Conservation (phyloP, 2,329 filamentous ascomycete genomes). For the Sclerotinia trifoliorum region DNA sequence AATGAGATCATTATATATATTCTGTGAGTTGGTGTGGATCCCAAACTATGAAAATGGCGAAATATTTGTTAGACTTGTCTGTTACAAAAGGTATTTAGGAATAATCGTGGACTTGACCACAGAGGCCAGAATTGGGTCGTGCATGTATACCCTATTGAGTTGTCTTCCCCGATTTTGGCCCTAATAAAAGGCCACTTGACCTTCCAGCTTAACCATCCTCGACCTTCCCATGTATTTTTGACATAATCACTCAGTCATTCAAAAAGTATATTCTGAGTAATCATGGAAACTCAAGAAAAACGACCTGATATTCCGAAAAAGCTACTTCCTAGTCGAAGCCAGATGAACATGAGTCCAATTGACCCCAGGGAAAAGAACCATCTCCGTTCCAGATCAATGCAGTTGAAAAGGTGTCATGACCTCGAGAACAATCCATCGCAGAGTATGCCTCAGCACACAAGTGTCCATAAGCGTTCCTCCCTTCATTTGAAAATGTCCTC, state of each 20-base stretch:
- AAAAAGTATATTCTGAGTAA: not conserved
- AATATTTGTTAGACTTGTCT: not conserved
- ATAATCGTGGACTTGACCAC: not conserved
- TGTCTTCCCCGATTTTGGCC: not conserved
- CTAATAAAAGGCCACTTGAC: not conserved
- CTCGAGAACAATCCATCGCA: constrained; percentile 20
- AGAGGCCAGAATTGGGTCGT: not conserved
- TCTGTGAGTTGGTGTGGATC: not conserved
- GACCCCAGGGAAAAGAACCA: constrained; percentile 18
- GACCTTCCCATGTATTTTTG: not conserved
- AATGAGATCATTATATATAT: not conserved
- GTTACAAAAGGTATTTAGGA: not conserved
- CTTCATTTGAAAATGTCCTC: constrained; percentile 21
- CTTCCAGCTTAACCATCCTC: not conserved
- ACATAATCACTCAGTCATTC: constrained; percentile 18
- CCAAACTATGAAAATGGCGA: not conserved
- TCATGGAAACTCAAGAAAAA: constrained; percentile 17
- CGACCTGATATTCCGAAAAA: constrained; percentile 24
- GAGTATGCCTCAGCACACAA: constrained; percentile 20
- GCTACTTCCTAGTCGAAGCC: constrained; percentile 21
- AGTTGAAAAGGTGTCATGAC: constrained; percentile 15
- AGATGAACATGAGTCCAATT: constrained; percentile 16
- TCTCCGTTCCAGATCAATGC: constrained; percentile 23
- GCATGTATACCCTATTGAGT: not conserved
- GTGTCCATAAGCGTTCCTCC: constrained; percentile 20